phyloP scores from a whole-genome alignment of 75 land plant genomes.

The Isoetes taiwanensis region DNA sequence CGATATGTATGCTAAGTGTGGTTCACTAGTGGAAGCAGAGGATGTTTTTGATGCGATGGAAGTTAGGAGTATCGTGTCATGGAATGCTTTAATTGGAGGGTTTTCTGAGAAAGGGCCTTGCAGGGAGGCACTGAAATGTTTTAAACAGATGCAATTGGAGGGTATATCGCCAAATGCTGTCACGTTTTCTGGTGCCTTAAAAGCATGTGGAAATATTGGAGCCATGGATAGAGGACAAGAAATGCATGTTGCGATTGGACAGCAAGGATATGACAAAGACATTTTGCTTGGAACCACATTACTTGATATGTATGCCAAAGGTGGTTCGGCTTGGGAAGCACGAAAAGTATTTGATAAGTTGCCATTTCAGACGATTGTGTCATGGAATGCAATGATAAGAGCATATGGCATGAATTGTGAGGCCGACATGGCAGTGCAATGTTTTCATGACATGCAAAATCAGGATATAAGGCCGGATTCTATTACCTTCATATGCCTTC shows the following conservation, averaged over 20 bases:
- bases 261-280: conserved; percentile 1
- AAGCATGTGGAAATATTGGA: neutral
- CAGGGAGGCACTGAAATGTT: neutral
- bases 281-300: neutral
- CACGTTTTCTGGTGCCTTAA: neutral
- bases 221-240: neutral
- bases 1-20: conserved; percentile 28
- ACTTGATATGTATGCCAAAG: conserved; percentile 3
- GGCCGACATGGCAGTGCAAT: too few species aligned
- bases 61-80: conserved; percentile 5
- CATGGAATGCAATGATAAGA: neutral
- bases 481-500: neutral
- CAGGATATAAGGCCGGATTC: too few species aligned
- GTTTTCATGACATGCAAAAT: too few species aligned
- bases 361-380: neutral
- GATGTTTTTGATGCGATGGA: conserved; percentile 5
- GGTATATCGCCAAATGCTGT: neutral
- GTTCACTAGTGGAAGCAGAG: neutral
- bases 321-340: neutral
- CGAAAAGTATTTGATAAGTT: neutral
- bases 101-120: conserved; percentile 5
- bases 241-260: neutral
- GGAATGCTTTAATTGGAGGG: conserved; percentile 11
- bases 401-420: neutral
- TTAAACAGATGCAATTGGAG: too few species aligned